Percentiles rank a stretch among this genome's conserved stretches.
Evolutionary conservation across 768 basidiomycete genomes (phyloP).

Genomic region (Suillus cothurnatus): DNA sequence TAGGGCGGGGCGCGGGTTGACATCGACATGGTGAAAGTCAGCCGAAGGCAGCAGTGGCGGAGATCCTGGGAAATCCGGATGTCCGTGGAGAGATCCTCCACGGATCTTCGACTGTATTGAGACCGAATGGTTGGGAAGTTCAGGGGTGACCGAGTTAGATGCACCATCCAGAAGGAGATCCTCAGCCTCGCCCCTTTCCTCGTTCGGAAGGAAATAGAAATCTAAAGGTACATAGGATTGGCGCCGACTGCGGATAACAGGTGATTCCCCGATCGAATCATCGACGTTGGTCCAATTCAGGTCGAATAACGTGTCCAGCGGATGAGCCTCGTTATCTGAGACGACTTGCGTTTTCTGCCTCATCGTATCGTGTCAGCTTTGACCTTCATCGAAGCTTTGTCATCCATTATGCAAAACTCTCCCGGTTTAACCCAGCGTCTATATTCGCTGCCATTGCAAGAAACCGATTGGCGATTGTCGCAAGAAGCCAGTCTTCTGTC

Average conservation of each 20-base stretch:
- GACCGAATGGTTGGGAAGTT: slow-evolving; percentile 8
- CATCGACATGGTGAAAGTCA: neutral
- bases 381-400: slow-evolving; percentile 4
- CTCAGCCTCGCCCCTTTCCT: slow-evolving; percentile 13
- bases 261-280: slow-evolving; percentile 27
- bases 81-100: slow-evolving; percentile 25
- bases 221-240: slow-evolving; percentile 12
- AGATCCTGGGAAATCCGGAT: slow-evolving; percentile 27
- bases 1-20: neutral
- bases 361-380: slow-evolving; percentile 2
- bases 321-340: neutral
- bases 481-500: slow-evolving; percentile 2
- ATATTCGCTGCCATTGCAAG: slow-evolving; percentile 10
- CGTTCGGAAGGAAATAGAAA: slow-evolving; percentile 15
- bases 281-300: slow-evolving; percentile 5
- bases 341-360: slow-evolving; percentile 3
- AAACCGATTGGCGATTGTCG: slow-evolving; percentile 10
- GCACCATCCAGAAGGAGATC: slow-evolving; percentile 14
- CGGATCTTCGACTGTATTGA: slow-evolving; percentile 8
- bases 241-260: slow-evolving; percentile 24
- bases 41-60: slow-evolving; percentile 13
- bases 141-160: slow-evolving; percentile 7
- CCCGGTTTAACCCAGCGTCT: slow-evolving; percentile 11
- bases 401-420: neutral
- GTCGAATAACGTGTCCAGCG: slow-evolving; percentile 25